Evolutionary conservation across 1,139 yeast genomes (phyloP).

Genomic region (Blastobotrys serpentis): DNA sequence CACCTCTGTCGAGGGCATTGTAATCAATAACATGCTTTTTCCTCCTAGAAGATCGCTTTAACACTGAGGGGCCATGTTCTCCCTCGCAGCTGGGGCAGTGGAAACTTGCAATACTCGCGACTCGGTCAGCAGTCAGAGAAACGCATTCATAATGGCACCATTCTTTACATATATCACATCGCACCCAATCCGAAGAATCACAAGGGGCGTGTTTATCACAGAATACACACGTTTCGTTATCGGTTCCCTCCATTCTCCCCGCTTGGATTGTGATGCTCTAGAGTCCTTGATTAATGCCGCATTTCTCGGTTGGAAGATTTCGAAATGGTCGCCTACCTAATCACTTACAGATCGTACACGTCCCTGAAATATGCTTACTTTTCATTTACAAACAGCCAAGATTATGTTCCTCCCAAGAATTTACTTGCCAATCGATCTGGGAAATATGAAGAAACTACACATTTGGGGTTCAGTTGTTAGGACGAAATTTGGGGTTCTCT

Average conservation of each 20-base stretch:
- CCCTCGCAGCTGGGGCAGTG: slow-evolving; percentile 55
- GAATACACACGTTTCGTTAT: not conserved
- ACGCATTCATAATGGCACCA: slow-evolving; percentile 66
- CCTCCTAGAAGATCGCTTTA: slow-evolving; percentile 58
- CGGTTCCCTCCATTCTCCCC: not conserved
- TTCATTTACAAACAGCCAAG: no score
- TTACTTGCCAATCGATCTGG: no score
- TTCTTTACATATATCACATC: slow-evolving; percentile 56
- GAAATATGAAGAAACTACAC: no score
- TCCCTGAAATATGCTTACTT: no score
- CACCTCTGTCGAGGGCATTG: slow-evolving; percentile 77
- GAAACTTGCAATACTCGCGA: slow-evolving; percentile 47
- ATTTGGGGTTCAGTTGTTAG: no score
- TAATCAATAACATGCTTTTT: slow-evolving; percentile 62
- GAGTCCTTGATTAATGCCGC: no score
- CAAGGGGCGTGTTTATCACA: not conserved
- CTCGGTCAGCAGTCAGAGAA: slow-evolving; percentile 40
- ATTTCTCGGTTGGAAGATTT: no score
- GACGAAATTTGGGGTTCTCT: no score
- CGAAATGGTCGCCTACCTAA: no score
- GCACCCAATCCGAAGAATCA: slow-evolving; percentile 49
- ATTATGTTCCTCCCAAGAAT: no score
- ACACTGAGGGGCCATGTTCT: slow-evolving; percentile 52
- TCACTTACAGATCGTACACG: no score
- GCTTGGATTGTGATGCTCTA: no score